Base-by-base conservation (phyloP, 371 early-diverging fungal species). In the Haplosporangium sp. region DNA sequence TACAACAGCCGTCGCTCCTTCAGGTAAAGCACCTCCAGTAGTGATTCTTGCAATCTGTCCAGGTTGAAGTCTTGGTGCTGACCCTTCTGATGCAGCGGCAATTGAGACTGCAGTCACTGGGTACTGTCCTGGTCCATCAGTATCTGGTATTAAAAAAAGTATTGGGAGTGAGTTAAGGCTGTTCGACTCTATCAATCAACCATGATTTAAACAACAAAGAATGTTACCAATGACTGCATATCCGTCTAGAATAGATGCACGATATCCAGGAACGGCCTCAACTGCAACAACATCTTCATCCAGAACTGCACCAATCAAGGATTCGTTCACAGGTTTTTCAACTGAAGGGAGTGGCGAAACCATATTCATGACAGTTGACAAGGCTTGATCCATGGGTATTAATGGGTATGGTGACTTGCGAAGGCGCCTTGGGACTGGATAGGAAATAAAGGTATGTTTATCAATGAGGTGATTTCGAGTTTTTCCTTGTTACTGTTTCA, bases 231-330 rank as follows among this genome's bases (percentile, higher is more conserved):
- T 79, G 27, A 97, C 94, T 7, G 97, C 96, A 83, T 98, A 98
- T 2, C 98, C 98, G 84, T 98, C 98, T 20, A 98, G 92, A 20
- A 95, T 89, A 0, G 96, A 93, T 4, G 97, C 97, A 0, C 92
- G 88, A 69, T 93, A 96, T 3, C 87, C 94, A 11, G 98, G 98
- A 1, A 97, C 96, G 62, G 91, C 85, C 62, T 94, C 94, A 6
- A 73, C 67, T 0, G 96, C 91, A 0, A 86, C 50, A 0, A 95
- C 92, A 72, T 95, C 94, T 71, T 91, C 86, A 4, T 96, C 95
- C 35, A 96, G 69, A 3, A 95, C 89, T 52, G 87, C 86, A 0
- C 95, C 95, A 15, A 88, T 74, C 35, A 91, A 67, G 0, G 82
- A 65, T 39, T 84, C 84, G 35, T 85, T 73, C 2, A 95, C 89